phyloP scores from a whole-genome alignment of 768 basidiomycete species.

The Boletellus ananas region DNA sequence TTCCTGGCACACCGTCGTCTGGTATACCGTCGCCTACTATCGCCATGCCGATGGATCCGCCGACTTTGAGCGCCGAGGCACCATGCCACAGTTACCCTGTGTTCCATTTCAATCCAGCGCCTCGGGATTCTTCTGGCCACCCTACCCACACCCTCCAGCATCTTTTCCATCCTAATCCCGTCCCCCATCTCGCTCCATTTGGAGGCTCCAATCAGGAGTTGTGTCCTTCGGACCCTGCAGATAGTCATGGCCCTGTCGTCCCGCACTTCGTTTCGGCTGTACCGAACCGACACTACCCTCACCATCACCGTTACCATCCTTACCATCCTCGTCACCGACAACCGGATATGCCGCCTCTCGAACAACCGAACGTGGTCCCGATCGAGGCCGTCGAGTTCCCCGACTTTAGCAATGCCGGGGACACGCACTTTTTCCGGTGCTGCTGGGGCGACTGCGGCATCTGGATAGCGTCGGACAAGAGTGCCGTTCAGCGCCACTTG shows the following conservation, averaged over 20 bases:
- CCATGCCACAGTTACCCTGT: not conserved
- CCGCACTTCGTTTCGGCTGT: too few species aligned
- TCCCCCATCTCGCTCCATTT: too few species aligned
- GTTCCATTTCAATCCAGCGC: not conserved
- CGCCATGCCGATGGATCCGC: slow-evolving; percentile 7
- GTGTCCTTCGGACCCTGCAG: too few species aligned
- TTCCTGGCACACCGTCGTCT: too few species aligned
- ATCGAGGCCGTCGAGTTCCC: slow-evolving; percentile 9
- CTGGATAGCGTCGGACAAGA: slow-evolving; percentile 20
- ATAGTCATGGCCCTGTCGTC: too few species aligned
- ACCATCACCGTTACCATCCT: too few species aligned
- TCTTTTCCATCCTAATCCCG: not conserved
- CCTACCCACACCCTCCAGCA: not conserved
- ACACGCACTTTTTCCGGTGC: slow-evolving; percentile 16
- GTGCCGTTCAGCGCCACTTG: slow-evolving; percentile 14
- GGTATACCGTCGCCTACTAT: not conserved
- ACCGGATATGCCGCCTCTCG: not conserved
- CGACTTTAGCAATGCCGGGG: not conserved
- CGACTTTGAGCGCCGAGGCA: not conserved
- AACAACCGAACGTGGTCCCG: slow-evolving; percentile 3
- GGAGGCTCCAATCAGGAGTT: too few species aligned
- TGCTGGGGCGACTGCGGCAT: slow-evolving; percentile 11
- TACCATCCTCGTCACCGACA: too few species aligned
- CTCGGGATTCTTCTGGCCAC: not conserved
- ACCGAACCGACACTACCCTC: too few species aligned